Evolutionary conservation across 805 yeast genomes (phyloP), one percentile per base, ranked within the genome.

Genomic region (Saccharomycopsis fibuligera): DNA sequence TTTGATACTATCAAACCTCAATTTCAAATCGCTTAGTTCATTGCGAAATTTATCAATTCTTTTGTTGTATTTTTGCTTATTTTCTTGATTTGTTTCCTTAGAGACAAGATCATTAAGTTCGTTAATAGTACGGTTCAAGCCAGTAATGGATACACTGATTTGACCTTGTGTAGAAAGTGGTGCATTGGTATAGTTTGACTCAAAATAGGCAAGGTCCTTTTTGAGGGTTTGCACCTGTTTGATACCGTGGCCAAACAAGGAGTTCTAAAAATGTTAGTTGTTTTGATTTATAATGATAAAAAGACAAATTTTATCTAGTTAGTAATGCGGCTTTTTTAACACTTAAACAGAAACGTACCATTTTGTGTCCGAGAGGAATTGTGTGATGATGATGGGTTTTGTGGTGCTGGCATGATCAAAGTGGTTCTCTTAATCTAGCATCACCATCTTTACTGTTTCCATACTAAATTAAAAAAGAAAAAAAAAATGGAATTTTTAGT

Each of bases 241-340:
- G 47, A 85, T 73, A 6, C 96, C 96, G 64, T 87, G 95, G 67
- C 87, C 91, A 68, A 83, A 88, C 45, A 90, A 71, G 24, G 96
- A 81, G 67, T 89, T 90, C 98, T 74, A 44, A 35, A 38, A 33
- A 29, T 12, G 3, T 3, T 38, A 41, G 5, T 30, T n/a, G n/a
- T n/a, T n/a, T n/a, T n/a, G n/a, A n/a, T n/a, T n/a, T n/a, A n/a
- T n/a, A n/a, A n/a, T 30, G n/a, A n/a, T n/a, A n/a, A n/a, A n/a
- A n/a, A n/a, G n/a, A n/a, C n/a, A n/a, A n/a, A n/a, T n/a, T n/a
- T n/a, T n/a, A n/a, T n/a, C n/a, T 30, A 12, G 35, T 14, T 30
- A 12, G 35, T 30, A 30, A 14, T 14, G 14, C 14, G 35, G 35
- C 35, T 14, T 30, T 14, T 12, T 30, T 12, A 30, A 12, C 14